Base-by-base conservation (phyloP, 2,329 filamentous ascomycete genomes). In the Achaetomium macrosporum region DNA sequence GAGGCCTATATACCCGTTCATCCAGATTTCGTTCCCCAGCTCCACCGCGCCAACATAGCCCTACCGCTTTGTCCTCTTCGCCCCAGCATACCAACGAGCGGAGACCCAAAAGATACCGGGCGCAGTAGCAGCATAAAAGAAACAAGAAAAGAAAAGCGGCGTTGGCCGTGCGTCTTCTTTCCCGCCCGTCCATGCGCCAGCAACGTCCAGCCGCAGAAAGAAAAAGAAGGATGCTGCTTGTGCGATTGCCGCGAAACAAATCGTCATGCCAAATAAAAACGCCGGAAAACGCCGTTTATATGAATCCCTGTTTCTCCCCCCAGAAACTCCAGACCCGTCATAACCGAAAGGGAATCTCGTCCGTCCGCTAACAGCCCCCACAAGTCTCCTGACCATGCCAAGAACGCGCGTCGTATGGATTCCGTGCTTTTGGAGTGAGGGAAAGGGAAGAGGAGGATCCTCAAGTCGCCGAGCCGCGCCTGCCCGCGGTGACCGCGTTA, bases 201-300 rank as follows among this genome's bases (percentile, higher is more conserved):
- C 35, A 47, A 39, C 33, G 12, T n/a, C 31, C 37, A 39, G 17
- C 39, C 41, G 25, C 11, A 19, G 30, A 29, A 35, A 42, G 17
- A 12, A 35, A 37, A 49, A 16, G 11, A 16, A n/a, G n/a, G 2
- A 37, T 6, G n/a, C 13, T 3, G 10, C 7, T 5, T 15, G 35
- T 3, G 11, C 33, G 33, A 11, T 35, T 12, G 33, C 42, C 42
- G 13, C 19, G 33, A 46, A 17, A 33, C n/a, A 39, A n/a, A 37
- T 4, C 44, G 43, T 33, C 35, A 33, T 17, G 30, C 42, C 41
- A 37, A 37, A 33, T 3, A 31, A 20, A 9, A 42, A 48, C 42
- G 17, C 51, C 51, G 3, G n/a, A 35, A 35, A 55, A 56, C 57
- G 53, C 57, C 57, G 51, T 50, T 39, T 55, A 56, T 51, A 51